A percentile compares a stretch with the other conserved stretches of the same genome.
Conservation (phyloP, 257 asterid genomes). For the Penstemon davidsonii region DNA sequence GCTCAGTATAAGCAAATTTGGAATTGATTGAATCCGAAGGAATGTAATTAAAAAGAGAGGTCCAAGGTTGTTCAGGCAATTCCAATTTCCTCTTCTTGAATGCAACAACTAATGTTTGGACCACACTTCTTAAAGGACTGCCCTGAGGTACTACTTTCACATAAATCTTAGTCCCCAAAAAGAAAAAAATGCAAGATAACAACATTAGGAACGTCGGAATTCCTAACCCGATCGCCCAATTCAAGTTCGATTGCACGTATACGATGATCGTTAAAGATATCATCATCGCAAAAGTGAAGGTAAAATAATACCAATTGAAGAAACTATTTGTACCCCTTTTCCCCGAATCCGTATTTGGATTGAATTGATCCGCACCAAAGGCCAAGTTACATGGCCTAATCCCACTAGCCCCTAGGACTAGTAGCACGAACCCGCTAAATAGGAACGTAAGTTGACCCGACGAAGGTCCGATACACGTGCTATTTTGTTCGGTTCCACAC, state of each 20-base stretch:
- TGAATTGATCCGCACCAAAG: slow-evolving; percentile 57
- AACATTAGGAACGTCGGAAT: slow-evolving; percentile 51
- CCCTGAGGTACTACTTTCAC: slow-evolving; percentile 44
- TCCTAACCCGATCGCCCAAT: slow-evolving; percentile 49
- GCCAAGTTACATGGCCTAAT: slow-evolving; percentile 58
- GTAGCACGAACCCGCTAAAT: slow-evolving; percentile 28
- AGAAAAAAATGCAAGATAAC: slow-evolving; percentile 43
- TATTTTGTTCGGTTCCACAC: slow-evolving; percentile 26
- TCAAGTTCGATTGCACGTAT: slow-evolving; percentile 44
- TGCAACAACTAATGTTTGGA: slow-evolving; percentile 41
- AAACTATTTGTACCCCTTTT: slow-evolving; percentile 45
- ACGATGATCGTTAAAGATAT: slow-evolving; percentile 43
- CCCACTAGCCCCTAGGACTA: slow-evolving; percentile 51
- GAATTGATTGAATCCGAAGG: slow-evolving; percentile 38
- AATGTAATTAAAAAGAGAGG: slow-evolving; percentile 35
- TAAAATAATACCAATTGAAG: slow-evolving; percentile 59
- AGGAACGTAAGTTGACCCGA: slow-evolving; percentile 37
- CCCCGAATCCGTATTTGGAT: slow-evolving; percentile 48
- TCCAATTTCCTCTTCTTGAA: slow-evolving; percentile 43
- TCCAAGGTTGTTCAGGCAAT: slow-evolving; percentile 39
- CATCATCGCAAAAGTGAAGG: slow-evolving; percentile 59
- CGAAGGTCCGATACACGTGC: slow-evolving; percentile 31
- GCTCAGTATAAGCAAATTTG: slow-evolving; percentile 37
- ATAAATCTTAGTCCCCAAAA: slow-evolving; percentile 42
- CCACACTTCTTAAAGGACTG: slow-evolving; percentile 44